Evolutionary conservation across 78 protist species (phyloP), one percentile per base, ranked within the genome.

Genomic region (Chrysochromulina parva): DNA sequence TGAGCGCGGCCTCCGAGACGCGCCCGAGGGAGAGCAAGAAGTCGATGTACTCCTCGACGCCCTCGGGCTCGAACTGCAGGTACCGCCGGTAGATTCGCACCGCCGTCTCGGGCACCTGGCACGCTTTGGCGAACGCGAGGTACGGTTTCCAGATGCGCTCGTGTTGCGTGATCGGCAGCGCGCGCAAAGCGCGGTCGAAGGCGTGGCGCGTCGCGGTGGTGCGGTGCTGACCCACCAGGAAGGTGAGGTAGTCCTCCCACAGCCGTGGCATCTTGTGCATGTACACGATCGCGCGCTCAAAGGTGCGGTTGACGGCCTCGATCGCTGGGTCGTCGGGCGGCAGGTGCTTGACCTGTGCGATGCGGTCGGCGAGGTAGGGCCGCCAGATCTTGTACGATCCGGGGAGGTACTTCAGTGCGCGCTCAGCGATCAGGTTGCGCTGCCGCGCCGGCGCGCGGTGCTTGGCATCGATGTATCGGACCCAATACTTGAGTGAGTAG

Each of bases 111-210:
- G 92, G 84, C 38, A 98, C 98, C 2, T 95, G 85, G 60, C 69
- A 16, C 47, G 10, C 28, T 6, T 3, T 2, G 17, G 53, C 92
- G 38, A 47, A 90, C 14, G 92, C 19, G 22, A 98, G 53, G 92
- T 98, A 99, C 14, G 93, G 47, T n/a, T 85, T 74, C 99, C 99
- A 99, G 52, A 99, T 17, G 22, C 86, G 86, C 65, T 78, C 94
- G 88, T 99, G 99, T 91, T 99, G 99, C 22, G 99, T 97, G 80
- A 99, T 71, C 50, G 99, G 99, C 78, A 99, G 97, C 17, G 99
- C 53, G 19, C 94, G 92, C 48, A 99, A 96, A n/a, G 99, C 99
- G 26, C 98, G 60, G 92, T 98, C 99, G 59, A 82, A 91, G 10
- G 62, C 73, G 58, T 71, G 95, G n/a, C 99, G 91, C 9, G 99